A percentile compares a stretch with the other conserved stretches of the same genome.
Evolutionary conservation across 2,329 filamentous ascomycete species (phyloP).

Genomic region (Verticillium zaregamsianum): DNA sequence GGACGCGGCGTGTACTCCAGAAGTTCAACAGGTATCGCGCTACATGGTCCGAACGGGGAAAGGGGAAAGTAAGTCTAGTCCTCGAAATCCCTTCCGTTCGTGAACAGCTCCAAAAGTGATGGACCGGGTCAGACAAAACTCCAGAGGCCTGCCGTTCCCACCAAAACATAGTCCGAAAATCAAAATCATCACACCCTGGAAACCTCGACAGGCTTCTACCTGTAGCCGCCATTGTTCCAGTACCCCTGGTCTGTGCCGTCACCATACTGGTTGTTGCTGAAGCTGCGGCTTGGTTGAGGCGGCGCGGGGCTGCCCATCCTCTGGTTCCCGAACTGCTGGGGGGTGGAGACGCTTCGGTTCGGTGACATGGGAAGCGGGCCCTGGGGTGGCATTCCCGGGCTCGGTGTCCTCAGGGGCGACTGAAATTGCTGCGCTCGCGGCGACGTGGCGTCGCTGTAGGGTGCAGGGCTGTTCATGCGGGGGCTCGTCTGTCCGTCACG

Average conservation of each 20-base stretch:
- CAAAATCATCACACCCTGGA: not conserved
- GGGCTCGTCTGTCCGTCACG: not conserved
- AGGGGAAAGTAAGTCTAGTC: not conserved
- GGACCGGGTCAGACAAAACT: not conserved
- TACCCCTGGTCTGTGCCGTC: slow-evolving; percentile 8
- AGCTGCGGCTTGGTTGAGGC: slow-evolving; percentile 3
- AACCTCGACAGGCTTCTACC: not conserved
- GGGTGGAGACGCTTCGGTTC: slow-evolving; percentile 10
- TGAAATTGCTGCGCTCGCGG: not conserved
- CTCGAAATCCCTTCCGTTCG: not conserved
- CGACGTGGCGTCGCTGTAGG: not conserved
- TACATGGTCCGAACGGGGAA: not conserved
- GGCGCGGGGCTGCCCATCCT: slow-evolving; percentile 9
- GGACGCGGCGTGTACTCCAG: not conserved
- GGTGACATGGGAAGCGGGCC: slow-evolving; percentile 10
- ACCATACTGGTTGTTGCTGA: slow-evolving; percentile 7
- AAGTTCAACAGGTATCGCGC: not conserved
- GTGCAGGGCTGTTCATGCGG: not conserved
- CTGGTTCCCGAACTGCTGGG: slow-evolving; percentile 7
- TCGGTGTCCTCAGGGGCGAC: slow-evolving; percentile 10
- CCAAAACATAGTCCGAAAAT: not conserved
- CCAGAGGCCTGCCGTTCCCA: not conserved
- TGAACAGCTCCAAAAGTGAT: not conserved
- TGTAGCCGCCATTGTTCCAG: slow-evolving; percentile 7
- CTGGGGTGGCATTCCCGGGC: slow-evolving; percentile 10